Base-by-base conservation (phyloP, 2,329 filamentous ascomycete species). In the Tolypocladium endophyticum region DNA sequence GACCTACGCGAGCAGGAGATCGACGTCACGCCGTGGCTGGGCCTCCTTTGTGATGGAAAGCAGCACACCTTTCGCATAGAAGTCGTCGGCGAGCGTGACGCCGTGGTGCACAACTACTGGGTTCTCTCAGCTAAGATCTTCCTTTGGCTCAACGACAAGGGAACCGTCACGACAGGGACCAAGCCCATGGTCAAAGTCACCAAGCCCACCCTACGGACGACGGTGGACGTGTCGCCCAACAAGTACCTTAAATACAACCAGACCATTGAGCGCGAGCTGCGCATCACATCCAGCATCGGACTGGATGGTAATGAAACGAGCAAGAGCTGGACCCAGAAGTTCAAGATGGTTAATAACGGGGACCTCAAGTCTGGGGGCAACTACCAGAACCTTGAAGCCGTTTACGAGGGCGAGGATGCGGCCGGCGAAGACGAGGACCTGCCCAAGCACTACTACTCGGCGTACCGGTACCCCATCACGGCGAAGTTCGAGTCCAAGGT, bases 1-100 rank as follows among this genome's bases (percentile, higher is more conserved):
- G 89, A 94, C 68, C 77, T 95, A 30, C 78, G 82, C 53, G 89
- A 94, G 69, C 85, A 90, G 63, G 88, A 94, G 69, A 89, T 95
- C 62, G 90, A 95, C 67, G 85, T 95, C 55, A 87, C 89, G 1
- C 86, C 89, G 0, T 94, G 87, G 77, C 76, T 94, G 3, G 84
- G 87, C 0, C 61, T 87, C 1, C 77, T 94, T 0, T 86, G 82
- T 63, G 85, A 92, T 65, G 87, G 85, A 0, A 65, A 76, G 2
- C 64, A 77, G 8, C 89, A 93, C 69, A 84, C 75, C 0, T 90
- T 93, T 67, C 80, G 83, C 58, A 85, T 95, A 56, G 76, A 79
- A 25, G 80, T 94, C 5, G 79, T 80, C 0, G 89, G 88, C 0
- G 74, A 92, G 11, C 72, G 84, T 54, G 83, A 89, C 63, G 80